These are phyloP conservation scores for Berkeleyomyces basicola DNA, from an alignment of 2,329 filamentous ascomycete genomes.

Conservation along the genomic window DNA sequence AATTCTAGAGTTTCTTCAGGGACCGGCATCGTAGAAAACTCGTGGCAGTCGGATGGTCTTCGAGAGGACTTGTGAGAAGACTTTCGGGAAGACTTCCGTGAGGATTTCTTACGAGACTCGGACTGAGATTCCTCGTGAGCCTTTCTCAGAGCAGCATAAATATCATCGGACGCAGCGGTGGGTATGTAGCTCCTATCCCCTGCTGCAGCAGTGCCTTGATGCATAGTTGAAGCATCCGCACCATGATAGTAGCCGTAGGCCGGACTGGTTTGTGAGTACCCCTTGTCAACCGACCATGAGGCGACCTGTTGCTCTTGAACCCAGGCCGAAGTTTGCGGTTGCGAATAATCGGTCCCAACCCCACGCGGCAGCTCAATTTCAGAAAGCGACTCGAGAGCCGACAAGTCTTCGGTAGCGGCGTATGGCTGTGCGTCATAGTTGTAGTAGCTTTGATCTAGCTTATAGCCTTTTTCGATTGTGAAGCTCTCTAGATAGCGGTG, in stretches of 20 bases:
- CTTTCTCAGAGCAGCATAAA: not conserved
- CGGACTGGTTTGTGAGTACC: not conserved
- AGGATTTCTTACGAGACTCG: not conserved
- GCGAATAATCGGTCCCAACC: not conserved
- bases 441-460: not conserved
- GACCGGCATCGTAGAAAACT: not conserved
- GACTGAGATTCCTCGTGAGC: not conserved
- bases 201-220: not conserved
- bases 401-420: not conserved
- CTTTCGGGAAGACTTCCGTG: conserved; percentile 6
- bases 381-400: not conserved
- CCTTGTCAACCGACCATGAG: not conserved
- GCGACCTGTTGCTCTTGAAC: not conserved
- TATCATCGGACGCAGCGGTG: not conserved
- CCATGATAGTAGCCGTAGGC: not conserved
- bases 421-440: not conserved
- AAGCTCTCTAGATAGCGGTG: not conserved
- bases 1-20: not conserved
- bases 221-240: not conserved
- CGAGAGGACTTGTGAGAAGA: conserved; percentile 5
- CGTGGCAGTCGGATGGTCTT: not conserved
- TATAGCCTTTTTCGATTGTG: not conserved
- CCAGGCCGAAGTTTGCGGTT: not conserved
- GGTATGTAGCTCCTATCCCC: not conserved
- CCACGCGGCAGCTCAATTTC: not conserved